Percentiles rank a stretch among this genome's conserved stretches.
phyloP scores from a whole-genome alignment of 2,329 filamentous ascomycete genomes.

The Penicillium concentricum region DNA sequence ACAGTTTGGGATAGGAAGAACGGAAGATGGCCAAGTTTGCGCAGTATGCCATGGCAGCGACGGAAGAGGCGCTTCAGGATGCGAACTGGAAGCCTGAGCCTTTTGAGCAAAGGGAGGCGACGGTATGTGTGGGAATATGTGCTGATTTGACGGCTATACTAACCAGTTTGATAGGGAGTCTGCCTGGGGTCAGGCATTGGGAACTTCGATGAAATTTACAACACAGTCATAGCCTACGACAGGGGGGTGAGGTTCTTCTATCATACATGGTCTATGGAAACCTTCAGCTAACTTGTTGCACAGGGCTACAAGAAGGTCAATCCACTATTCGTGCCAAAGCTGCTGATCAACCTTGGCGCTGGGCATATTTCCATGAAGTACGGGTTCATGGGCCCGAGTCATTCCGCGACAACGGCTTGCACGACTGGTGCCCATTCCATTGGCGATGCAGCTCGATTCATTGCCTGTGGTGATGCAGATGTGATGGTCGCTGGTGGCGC shows the following conservation, averaged over 20 bases:
- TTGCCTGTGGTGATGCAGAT: conserved; percentile 85
- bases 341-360: conserved; percentile 91
- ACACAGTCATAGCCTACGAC: conserved; percentile 74
- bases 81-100: conserved; percentile 69
- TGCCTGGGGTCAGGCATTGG: conserved; percentile 95
- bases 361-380: conserved; percentile 93
- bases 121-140: conserved; percentile 46
- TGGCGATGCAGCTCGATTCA: conserved; percentile 89
- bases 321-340: conserved; percentile 86
- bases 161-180: conserved; percentile 60
- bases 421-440: conserved; percentile 95
- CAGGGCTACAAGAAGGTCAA: conserved; percentile 92
- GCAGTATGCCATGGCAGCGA: conserved; percentile 85
- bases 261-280: background rate
- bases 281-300: conserved; percentile 10
- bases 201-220: conserved; percentile 86
- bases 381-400: conserved; percentile 86
- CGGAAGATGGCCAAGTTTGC: conserved; percentile 87
- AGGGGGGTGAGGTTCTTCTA: conserved; percentile 57
- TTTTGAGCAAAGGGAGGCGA: conserved; percentile 67
- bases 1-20: conserved; percentile 50
- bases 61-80: conserved; percentile 81
- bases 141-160: background rate
- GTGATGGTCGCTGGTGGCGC: conserved; percentile 96
- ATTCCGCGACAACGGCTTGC: conserved; percentile 89